Evolutionary conservation across 2,329 filamentous ascomycete genomes (phyloP).

Genomic region (Rutstroemia sp.): DNA sequence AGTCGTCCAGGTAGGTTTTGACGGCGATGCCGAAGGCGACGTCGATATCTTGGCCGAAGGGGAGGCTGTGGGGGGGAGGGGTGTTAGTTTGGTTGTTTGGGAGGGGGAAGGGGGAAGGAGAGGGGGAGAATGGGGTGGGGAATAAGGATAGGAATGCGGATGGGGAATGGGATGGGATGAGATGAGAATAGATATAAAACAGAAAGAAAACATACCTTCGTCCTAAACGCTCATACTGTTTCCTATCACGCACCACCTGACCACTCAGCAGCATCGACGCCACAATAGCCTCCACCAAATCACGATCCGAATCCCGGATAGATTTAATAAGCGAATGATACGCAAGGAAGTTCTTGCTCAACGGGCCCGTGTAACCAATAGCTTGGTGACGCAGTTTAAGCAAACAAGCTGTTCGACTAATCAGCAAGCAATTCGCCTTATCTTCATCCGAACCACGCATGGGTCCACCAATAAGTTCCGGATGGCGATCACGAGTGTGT

Average conservation of each 20-base stretch:
- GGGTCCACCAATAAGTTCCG: constrained; percentile 48
- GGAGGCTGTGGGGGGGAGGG: constrained; percentile 39
- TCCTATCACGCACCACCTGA: constrained; percentile 64
- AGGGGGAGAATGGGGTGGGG: no score
- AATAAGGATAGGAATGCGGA: constrained; percentile 5
- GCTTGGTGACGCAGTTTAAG: constrained; percentile 73
- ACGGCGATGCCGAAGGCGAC: constrained; percentile 72
- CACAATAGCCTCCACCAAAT: constrained; percentile 76
- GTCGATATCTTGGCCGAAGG: constrained; percentile 63
- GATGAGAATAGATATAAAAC: not conserved
- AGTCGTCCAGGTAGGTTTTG: constrained; percentile 71
- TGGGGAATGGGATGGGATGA: not conserved
- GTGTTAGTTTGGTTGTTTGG: not conserved
- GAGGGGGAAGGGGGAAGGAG: no score
- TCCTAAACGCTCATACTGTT: constrained; percentile 55
- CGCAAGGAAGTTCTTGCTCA: constrained; percentile 81
- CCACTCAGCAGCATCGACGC: constrained; percentile 75
- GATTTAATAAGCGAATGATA: constrained; percentile 79
- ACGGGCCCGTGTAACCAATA: constrained; percentile 88
- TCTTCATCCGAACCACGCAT: constrained; percentile 60
- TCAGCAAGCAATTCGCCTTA: constrained; percentile 68
- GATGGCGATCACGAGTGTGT: constrained; percentile 56
- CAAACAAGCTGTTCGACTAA: constrained; percentile 80
- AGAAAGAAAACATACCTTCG: constrained; percentile 50
- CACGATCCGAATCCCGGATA: constrained; percentile 71